Conservation (phyloP, 2,329 filamentous ascomycete species). For the Eutypa lata region DNA sequence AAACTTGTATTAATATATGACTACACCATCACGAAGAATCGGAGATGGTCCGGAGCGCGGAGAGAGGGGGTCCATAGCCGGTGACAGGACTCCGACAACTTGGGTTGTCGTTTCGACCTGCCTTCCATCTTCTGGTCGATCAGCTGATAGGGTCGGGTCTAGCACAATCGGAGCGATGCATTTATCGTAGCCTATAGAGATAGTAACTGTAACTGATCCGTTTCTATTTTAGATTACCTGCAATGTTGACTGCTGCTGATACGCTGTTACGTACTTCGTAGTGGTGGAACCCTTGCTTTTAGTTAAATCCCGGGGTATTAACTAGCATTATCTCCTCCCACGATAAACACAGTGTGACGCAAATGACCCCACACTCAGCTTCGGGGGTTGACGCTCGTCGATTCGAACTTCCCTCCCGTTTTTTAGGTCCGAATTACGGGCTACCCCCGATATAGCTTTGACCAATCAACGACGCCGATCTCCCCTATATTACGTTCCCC, state of each 20-base stretch:
- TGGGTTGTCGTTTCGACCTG: conserved; percentile 13
- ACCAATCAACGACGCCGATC: conserved; percentile 6
- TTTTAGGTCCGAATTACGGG: conserved; percentile 6
- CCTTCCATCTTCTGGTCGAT: conserved; percentile 6
- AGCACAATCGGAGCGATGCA: not conserved
- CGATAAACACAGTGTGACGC: conserved; percentile 8
- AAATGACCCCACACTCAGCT: conserved; percentile 2
- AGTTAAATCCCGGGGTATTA: no score
- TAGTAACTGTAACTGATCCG: conserved; percentile 1
- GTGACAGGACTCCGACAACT: conserved; percentile 3
- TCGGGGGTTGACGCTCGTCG: conserved; percentile 12
- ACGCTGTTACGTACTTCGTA: not conserved
- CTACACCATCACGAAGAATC: conserved; percentile 7
- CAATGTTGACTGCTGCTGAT: not conserved
- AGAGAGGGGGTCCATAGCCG: conserved; percentile 1
- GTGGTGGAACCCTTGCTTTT: no score
- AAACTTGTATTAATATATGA: conserved; percentile 8
- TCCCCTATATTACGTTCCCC: conserved; percentile 1
- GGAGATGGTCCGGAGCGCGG: conserved; percentile 11
- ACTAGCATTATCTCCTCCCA: not conserved
- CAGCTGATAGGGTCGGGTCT: conserved; percentile 1
- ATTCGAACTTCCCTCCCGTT: conserved; percentile 15
- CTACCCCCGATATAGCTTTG: conserved; percentile 2
- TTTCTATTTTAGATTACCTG: conserved; percentile 1
- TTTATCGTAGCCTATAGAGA: not conserved